These are phyloP conservation scores for Camelina hispida DNA, from an alignment of 345 rosid genomes.

Conservation along the genomic window DNA sequence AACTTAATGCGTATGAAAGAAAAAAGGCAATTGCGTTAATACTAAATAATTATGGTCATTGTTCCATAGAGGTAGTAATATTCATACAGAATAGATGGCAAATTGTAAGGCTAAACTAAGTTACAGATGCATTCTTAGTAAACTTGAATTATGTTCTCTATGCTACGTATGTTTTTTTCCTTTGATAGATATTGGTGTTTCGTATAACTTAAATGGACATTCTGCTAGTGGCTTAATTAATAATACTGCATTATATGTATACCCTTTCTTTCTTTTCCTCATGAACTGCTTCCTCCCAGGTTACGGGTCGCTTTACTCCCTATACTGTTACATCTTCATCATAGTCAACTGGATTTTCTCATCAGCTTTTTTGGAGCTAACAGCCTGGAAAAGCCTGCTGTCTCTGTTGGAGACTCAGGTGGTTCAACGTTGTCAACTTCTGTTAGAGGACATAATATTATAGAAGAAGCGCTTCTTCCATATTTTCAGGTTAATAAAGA, in stretches of 20 bases:
- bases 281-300: constrained; percentile 53
- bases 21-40: background rate
- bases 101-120: background rate
- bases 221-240: constrained; percentile 7
- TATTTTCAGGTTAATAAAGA: constrained; percentile 81
- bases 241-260: constrained; percentile 1
- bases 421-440: constrained; percentile 46
- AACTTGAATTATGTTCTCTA: constrained; percentile 18
- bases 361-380: constrained; percentile 73
- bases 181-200: constrained; percentile 19
- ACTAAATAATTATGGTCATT: constrained; percentile 7
- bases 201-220: constrained; percentile 4
- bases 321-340: constrained; percentile 87
- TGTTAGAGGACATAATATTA: constrained; percentile 52
- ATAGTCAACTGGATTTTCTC: constrained; percentile 91
- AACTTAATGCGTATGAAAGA: background rate
- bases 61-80: constrained; percentile 3
- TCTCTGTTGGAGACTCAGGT: constrained; percentile 48
- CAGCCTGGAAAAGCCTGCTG: constrained; percentile 54
- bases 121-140: constrained; percentile 5
- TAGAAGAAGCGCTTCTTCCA: constrained; percentile 91
- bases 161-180: background rate
- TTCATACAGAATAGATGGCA: background rate
- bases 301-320: constrained; percentile 80
- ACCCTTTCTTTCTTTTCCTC: constrained; percentile 23